Evolutionary conservation across 805 yeast genomes (phyloP).

Genomic region (Candida corydali): DNA sequence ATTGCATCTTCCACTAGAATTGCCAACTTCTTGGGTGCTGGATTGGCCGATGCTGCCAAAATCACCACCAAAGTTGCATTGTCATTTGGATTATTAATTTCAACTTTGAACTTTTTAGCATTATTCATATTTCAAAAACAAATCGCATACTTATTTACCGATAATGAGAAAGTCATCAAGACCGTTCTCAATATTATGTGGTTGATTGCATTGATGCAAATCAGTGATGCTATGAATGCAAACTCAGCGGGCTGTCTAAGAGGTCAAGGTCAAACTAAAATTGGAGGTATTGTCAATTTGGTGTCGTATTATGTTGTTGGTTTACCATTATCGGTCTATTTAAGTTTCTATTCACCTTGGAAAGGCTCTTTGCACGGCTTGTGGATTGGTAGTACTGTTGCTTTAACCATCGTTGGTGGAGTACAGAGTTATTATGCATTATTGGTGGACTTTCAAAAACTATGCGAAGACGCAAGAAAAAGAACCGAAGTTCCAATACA

Average conservation of each 20-base stretch:
- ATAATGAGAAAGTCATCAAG: slow-evolving; percentile 52
- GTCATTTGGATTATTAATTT: slow-evolving; percentile 31
- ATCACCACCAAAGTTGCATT: slow-evolving; percentile 34
- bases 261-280: slow-evolving; percentile 71
- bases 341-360: slow-evolving; percentile 47
- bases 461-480: slow-evolving; percentile 36
- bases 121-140: slow-evolving; percentile 27
- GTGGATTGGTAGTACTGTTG: slow-evolving; percentile 59
- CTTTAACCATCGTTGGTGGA: slow-evolving; percentile 45
- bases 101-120: slow-evolving; percentile 27
- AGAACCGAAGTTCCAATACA: slow-evolving; percentile 21
- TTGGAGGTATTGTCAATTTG: slow-evolving; percentile 57
- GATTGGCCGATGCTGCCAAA: slow-evolving; percentile 31
- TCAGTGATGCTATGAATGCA: slow-evolving; percentile 66
- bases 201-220: slow-evolving; percentile 63
- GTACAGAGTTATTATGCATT: slow-evolving; percentile 39
- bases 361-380: slow-evolving; percentile 53
- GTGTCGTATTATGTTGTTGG: slow-evolving; percentile 59
- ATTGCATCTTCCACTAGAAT: slow-evolving; percentile 56
- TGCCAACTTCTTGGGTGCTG: slow-evolving; percentile 54
- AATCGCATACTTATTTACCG: slow-evolving; percentile 49
- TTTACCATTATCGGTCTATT: slow-evolving; percentile 52
- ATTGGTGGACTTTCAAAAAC: slow-evolving; percentile 31
- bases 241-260: slow-evolving; percentile 73
- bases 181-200: slow-evolving; percentile 53